These are phyloP conservation scores for Podaxis rugospora DNA, from an alignment of 768 basidiomycete genomes.

Conservation along the genomic window DNA sequence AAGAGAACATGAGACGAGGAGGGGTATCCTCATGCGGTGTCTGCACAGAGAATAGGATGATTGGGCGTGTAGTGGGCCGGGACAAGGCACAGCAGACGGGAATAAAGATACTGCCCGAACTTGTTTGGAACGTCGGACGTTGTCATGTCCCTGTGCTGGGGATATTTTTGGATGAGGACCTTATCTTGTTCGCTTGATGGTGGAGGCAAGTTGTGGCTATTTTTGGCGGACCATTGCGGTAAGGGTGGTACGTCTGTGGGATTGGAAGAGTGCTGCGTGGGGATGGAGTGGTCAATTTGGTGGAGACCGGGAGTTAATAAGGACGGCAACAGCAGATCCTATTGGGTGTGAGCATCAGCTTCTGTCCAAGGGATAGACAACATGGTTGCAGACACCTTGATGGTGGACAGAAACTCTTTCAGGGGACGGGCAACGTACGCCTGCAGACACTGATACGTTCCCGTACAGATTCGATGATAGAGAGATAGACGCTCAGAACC, in stretches of 20 bases:
- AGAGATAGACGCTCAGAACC: background rate
- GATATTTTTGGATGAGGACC: background rate
- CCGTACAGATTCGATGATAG: no score
- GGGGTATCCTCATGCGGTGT: background rate
- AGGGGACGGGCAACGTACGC: background rate
- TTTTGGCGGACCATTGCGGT: background rate
- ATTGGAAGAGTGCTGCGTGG: slow-evolving; percentile 1
- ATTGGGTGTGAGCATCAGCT: background rate
- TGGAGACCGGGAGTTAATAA: background rate
- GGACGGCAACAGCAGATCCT: background rate
- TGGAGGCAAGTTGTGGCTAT: background rate
- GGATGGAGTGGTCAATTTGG: background rate
- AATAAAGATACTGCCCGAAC: background rate
- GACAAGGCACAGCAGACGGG: background rate
- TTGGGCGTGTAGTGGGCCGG: background rate
- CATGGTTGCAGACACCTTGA: background rate
- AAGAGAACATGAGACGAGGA: background rate
- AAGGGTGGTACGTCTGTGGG: background rate
- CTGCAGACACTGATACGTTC: background rate
- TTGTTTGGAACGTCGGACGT: background rate
- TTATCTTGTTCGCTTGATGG: slow-evolving; percentile 4
- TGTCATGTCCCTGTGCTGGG: background rate
- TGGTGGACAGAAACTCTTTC: background rate
- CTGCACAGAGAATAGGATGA: background rate
- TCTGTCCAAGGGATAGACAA: background rate